Evolutionary conservation across 768 basidiomycete species (phyloP).

Genomic region (Suillus subluteus): DNA sequence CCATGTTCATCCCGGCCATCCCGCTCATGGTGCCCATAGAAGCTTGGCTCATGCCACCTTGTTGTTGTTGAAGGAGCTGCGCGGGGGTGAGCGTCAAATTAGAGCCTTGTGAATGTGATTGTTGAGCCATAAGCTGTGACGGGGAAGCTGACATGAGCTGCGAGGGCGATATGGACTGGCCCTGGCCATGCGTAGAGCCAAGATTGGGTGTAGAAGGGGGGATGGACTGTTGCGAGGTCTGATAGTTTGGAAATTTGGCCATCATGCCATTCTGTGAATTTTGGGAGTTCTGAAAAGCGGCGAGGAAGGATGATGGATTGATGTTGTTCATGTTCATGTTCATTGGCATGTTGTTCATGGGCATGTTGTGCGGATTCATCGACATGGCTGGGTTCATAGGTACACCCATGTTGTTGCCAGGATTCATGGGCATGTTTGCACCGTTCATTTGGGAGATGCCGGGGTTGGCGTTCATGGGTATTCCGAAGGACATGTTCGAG

Average conservation of each 20-base stretch:
- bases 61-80: conserved; percentile 41
- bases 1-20: conserved; percentile 25
- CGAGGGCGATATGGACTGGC: conserved; percentile 29
- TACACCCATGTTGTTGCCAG: conserved; percentile 6
- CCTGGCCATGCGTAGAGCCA: conserved; percentile 13
- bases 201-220: conserved; percentile 18
- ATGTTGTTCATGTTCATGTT: conserved; percentile 21
- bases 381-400: conserved; percentile 9
- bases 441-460: conserved; percentile 15
- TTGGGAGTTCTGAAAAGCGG: conserved; percentile 31
- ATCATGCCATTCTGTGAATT: conserved; percentile 17
- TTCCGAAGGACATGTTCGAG: conserved; percentile 23
- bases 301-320: conserved; percentile 38
- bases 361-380: conserved; percentile 8
- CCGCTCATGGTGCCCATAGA: conserved; percentile 21
- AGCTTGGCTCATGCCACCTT: conserved; percentile 19
- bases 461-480: conserved; percentile 11
- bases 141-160: conserved; percentile 23
- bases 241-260: conserved; percentile 20
- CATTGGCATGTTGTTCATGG: conserved; percentile 14
- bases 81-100: conserved; percentile 39
- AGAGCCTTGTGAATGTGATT: conserved; percentile 17
- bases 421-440: conserved; percentile 18
- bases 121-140: conserved; percentile 30
- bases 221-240: conserved; percentile 18